These are phyloP conservation scores for Aspergillus japonicus DNA, from an alignment of 2,329 filamentous ascomycete genomes.

Conservation along the genomic window DNA sequence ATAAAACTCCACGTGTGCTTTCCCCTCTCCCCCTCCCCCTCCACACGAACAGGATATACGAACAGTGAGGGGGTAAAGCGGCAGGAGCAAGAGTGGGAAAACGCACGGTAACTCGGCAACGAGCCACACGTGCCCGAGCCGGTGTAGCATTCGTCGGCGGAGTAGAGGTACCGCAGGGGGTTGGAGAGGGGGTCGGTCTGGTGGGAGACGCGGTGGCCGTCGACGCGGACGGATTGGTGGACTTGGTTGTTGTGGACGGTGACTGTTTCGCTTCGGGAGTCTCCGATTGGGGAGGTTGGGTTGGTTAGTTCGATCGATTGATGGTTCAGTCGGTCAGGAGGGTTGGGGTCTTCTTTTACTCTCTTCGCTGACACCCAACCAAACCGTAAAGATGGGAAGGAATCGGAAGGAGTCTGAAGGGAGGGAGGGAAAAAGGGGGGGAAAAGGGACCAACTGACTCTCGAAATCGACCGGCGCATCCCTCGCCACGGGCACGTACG, in stretches of 20 bases:
- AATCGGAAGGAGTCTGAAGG: too few relatives aligned
- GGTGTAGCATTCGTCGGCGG: conserved; percentile 12
- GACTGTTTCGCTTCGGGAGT: background rate
- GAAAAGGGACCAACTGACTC: background rate
- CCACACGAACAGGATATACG: background rate
- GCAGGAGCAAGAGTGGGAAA: too few relatives aligned
- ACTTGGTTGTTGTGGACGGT: background rate
- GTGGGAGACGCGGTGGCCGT: conserved; percentile 1
- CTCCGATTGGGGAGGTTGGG: background rate
- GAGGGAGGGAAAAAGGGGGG: too few relatives aligned
- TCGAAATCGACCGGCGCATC: background rate
- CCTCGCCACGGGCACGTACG: background rate
- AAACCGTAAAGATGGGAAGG: too few relatives aligned
- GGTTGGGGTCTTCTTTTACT: too few relatives aligned
- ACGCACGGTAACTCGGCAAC: conserved; percentile 1
- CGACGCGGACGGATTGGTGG: background rate
- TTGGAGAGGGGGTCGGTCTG: conserved; percentile 9
- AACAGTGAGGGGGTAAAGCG: too few relatives aligned
- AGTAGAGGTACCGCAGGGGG: conserved; percentile 10
- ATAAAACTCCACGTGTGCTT: background rate
- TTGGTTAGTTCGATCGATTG: too few relatives aligned
- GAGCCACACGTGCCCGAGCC: conserved; percentile 5
- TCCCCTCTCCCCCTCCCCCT: background rate
- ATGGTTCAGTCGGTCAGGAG: too few relatives aligned
- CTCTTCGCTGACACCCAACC: too few relatives aligned